Evolutionary conservation across 345 rosid species (phyloP), one percentile per base, ranked within the genome.

Genomic region (Lenwebbia sp.): DNA sequence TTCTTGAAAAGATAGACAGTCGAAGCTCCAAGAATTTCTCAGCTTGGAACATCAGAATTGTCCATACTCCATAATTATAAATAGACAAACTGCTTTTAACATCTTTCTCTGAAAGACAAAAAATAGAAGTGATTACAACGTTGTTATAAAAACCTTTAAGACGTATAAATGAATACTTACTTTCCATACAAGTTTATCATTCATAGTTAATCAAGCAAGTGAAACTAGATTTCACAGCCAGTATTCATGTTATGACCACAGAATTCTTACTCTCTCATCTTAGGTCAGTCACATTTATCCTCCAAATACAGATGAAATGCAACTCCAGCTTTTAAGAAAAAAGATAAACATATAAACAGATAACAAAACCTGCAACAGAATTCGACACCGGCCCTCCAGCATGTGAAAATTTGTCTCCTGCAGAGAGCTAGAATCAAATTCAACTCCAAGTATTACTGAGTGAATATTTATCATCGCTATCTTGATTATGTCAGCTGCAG

Each of bases 401-500:
- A 89, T 88, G 86, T 90, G 92, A 92, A 94, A 96, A 85, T 88
- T 90, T 82, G 90, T 74, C 52, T 89, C 91, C 85, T 55, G 75
- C 85, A 90, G 83, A 89, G 92, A 88, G 89, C 87, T 90, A 86
- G 92, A 85, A 81, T 85, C 92, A 86, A 87, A 85, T 54, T 47
- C 76, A 83, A 92, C 93, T 86, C 89, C 95, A 89, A 86, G 91
- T 85, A 96, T 91, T 41, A 92, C 89, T 15, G 92, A 89, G 90
- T 96, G 89, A 85, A 97, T 90, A 55, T 92, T 94, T 87, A 96
- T 92, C 99, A 94, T 97, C 22, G 99, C 99, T 86, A 95, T 94
- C 93, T 97, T 97, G 87, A 97, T 97, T 88, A 96, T 91, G 88
- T 97, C 99, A 85, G 99, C 99, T 86, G 99, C 99, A 88, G 99